A percentile compares a stretch with the other conserved stretches of the same genome.
phyloP scores from a whole-genome alignment of 306 rosid genomes.

The Betula pendula region DNA sequence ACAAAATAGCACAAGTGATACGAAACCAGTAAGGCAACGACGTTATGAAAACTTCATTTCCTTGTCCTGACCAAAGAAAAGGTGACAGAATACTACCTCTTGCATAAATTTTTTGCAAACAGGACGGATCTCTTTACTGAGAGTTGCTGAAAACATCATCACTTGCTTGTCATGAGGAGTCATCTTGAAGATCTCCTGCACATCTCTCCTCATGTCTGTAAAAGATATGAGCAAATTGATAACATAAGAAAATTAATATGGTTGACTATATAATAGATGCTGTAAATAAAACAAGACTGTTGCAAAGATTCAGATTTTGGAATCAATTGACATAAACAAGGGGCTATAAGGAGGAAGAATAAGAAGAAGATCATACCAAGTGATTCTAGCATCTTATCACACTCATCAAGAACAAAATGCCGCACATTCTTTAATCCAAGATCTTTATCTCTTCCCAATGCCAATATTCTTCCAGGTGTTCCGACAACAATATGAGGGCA shows the following conservation, averaged over 20 bases:
- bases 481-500: constrained; percentile 84
- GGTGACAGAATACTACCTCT: constrained; percentile 51
- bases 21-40: neutral
- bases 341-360: constrained; percentile 3
- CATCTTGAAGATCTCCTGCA: constrained; percentile 69
- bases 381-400: constrained; percentile 84
- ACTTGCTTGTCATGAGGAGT: constrained; percentile 86
- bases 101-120: constrained; percentile 89
- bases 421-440: constrained; percentile 75
- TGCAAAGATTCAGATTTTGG: neutral
- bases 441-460: constrained; percentile 66
- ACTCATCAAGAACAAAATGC: constrained; percentile 79
- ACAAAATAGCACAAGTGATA: neutral
- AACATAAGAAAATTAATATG: neutral
- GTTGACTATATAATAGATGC: neutral
- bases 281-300: neutral
- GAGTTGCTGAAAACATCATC: constrained; percentile 84
- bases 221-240: constrained; percentile 14
- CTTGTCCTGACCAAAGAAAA: neutral
- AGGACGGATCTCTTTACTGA: constrained; percentile 75
- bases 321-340: neutral
- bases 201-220: constrained; percentile 76
- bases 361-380: constrained; percentile 47
- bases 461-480: constrained; percentile 77
- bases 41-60: neutral